Base-by-base conservation (phyloP, 2,329 filamentous ascomycete species). In the Rutstroemia sp. region DNA sequence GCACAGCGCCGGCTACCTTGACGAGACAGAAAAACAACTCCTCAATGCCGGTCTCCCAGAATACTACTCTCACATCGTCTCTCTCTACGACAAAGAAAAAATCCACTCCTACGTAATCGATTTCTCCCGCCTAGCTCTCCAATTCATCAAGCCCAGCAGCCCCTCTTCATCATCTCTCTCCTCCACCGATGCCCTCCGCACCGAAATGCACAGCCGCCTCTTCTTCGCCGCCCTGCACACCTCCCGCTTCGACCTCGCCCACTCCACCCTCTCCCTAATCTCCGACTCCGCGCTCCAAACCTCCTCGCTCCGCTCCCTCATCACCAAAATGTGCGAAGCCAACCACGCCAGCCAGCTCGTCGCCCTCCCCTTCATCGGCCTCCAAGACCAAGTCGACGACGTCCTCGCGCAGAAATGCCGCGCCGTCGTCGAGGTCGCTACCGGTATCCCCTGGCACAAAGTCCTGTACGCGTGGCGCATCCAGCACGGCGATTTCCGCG, bases 401-500 rank as follows among this genome's bases (percentile, higher is more conserved):
- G 84, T 90, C 39, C 80, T 99, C 10, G 76, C 82, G 6, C 81
- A 84, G 38, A 82, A 89, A 64, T 90, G 88, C 68, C 82, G 82
- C 61, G 80, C 82, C 56, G 83, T 86, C 38, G 75, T 82, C 45
- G 87, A 89, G 56, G 80, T 89, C 39, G 76, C 75, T 56, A 75
- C 73, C 41, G 82, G 81, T 9, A 80, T 84, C 0, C 88, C 89
- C 3, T 95, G 92, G 68, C 89, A 94, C 68, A 88, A 92, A 65
- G 87, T 96, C 56, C 81, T 97, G 48, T 96, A 96, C 70, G 86
- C 92, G 3, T 96, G 92, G 83, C 84, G 94, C 51, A 86, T 96
- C 62, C 84, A 84, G 60, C 86, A 86, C n/a, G 83, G 84, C 66
- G 89, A 97, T 73, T 95, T 91, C 77, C 88, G 92, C 46, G 94